phyloP scores from a whole-genome alignment of 2,329 filamentous ascomycete genomes.

The Tolypocladium ovalisporum region DNA sequence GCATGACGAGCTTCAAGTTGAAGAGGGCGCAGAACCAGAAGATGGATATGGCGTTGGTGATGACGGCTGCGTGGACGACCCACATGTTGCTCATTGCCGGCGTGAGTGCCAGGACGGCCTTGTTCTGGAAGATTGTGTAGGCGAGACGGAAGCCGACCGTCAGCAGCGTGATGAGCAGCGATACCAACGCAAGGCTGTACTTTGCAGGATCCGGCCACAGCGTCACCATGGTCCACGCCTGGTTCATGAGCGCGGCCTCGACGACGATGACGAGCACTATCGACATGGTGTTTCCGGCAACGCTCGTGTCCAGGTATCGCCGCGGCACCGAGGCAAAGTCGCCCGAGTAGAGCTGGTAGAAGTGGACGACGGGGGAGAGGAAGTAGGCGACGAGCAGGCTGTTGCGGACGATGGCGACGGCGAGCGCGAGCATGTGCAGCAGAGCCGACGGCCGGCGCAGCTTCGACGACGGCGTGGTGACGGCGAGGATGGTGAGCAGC shows the following conservation, averaged over 20 bases:
- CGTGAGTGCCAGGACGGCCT: constrained; percentile 13
- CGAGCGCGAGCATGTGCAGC: constrained; percentile 51
- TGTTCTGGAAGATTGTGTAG: constrained; percentile 24
- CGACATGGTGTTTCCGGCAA: constrained; percentile 29
- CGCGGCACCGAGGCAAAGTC: constrained; percentile 41
- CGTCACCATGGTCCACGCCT: constrained; percentile 40
- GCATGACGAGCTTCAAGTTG: constrained; percentile 36
- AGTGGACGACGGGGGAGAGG: constrained; percentile 46
- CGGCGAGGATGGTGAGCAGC: constrained; percentile 51
- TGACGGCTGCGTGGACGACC: constrained; percentile 26
- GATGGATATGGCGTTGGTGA: constrained; percentile 29
- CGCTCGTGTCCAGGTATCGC: constrained; percentile 22
- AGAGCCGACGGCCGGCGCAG: constrained; percentile 52
- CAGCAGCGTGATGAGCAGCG: constrained; percentile 21
- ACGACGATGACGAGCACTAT: constrained; percentile 33
- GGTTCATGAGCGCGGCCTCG: constrained; percentile 35
- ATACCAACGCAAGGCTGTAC: constrained; percentile 16
- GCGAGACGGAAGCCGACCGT: constrained; percentile 21
- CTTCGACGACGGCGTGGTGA: constrained; percentile 53
- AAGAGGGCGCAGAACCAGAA: constrained; percentile 47
- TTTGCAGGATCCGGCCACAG: constrained; percentile 32
- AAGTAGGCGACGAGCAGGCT: constrained; percentile 48
- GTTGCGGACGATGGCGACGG: constrained; percentile 49
- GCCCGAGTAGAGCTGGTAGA: constrained; percentile 46
- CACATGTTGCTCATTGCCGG: constrained; percentile 18